phyloP scores from a whole-genome alignment of 768 basidiomycete species.

The Serpula lacrymans region DNA sequence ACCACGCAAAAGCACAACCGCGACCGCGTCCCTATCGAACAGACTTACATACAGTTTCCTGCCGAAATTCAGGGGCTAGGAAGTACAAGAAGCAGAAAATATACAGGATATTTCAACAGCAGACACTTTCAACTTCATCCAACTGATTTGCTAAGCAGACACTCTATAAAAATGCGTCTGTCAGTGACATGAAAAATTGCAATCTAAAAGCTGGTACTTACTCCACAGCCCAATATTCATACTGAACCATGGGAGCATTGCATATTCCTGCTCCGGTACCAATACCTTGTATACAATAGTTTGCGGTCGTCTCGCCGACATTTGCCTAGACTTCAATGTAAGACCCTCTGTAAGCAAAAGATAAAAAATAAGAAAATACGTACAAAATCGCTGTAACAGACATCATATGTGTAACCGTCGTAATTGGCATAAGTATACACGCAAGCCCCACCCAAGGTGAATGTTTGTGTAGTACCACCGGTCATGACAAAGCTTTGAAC shows the following conservation, averaged over 20 bases:
- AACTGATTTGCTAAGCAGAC: no score
- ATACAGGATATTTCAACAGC: no score
- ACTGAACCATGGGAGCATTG: not conserved
- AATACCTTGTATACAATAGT: slow-evolving; percentile 3
- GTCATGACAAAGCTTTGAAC: not conserved
- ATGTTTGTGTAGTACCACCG: not conserved
- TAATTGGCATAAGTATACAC: slow-evolving; percentile 1
- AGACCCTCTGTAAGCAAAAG: no score
- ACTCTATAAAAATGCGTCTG: no score
- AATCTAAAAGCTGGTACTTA: not conserved
- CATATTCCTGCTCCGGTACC: slow-evolving; percentile 1
- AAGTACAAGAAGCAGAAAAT: not conserved
- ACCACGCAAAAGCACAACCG: no score
- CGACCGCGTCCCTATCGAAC: no score
- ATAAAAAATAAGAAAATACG: no score
- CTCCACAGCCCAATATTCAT: not conserved
- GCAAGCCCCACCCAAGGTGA: slow-evolving; percentile 1
- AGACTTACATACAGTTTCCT: no score
- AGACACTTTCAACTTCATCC: no score
- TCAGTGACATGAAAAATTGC: no score
- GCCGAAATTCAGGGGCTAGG: not conserved
- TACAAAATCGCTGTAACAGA: slow-evolving; percentile 1
- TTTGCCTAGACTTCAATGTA: not conserved
- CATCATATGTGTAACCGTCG: not conserved
- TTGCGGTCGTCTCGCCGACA: slow-evolving; percentile 2